Evolutionary conservation across 805 yeast species (phyloP).

Genomic region (Candida stauntonica): DNA sequence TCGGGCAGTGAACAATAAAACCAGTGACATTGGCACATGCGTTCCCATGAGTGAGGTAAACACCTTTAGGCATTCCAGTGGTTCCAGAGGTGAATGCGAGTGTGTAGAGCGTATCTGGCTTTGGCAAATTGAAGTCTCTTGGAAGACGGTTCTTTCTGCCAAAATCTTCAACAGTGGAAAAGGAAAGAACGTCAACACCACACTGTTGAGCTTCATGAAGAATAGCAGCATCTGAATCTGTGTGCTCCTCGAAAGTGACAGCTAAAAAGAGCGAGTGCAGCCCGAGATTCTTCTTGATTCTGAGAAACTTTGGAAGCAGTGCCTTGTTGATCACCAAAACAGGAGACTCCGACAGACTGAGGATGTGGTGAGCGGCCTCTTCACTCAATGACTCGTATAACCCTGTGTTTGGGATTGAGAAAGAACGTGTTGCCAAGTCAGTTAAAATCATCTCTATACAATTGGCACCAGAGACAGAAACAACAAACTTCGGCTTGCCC

Average conservation of each 20-base stretch:
- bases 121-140: slow-evolving; percentile 26
- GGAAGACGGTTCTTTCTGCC: slow-evolving; percentile 35
- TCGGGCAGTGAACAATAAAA: slow-evolving; percentile 26
- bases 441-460: slow-evolving; percentile 54
- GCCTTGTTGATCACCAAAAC: slow-evolving; percentile 42
- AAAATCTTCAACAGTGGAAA: slow-evolving; percentile 30
- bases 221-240: slow-evolving; percentile 20
- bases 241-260: slow-evolving; percentile 44
- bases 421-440: slow-evolving; percentile 52
- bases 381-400: slow-evolving; percentile 44
- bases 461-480: slow-evolving; percentile 46
- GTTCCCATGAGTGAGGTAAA: slow-evolving; percentile 54
- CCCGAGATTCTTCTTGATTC: slow-evolving; percentile 33
- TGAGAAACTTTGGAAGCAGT: slow-evolving; percentile 38
- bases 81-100: slow-evolving; percentile 63
- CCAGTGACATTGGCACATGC: slow-evolving; percentile 36
- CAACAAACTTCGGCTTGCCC: slow-evolving; percentile 33
- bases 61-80: slow-evolving; percentile 62
- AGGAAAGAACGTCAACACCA: slow-evolving; percentile 34
- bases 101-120: slow-evolving; percentile 41
- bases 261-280: slow-evolving; percentile 34
- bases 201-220: slow-evolving; percentile 11
- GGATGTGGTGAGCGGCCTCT: slow-evolving; percentile 47
- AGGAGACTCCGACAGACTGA: slow-evolving; percentile 49
- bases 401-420: slow-evolving; percentile 40